Conservation (phyloP, 2,329 filamentous ascomycete species). For the Stromatinia cepivora region DNA sequence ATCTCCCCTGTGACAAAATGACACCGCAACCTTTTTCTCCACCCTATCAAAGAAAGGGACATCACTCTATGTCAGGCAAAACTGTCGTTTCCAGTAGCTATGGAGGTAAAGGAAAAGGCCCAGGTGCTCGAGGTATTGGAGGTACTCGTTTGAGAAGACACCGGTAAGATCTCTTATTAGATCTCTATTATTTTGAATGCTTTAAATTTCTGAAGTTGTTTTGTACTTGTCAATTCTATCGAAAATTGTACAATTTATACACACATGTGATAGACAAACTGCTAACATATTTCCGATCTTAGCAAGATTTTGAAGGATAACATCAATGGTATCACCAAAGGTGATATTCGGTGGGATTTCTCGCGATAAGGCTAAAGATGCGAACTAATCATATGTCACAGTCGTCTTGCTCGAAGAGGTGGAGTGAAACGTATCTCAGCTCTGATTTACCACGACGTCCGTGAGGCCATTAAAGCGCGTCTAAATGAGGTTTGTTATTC, state of each 20-base stretch:
- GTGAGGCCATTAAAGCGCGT: slow-evolving; percentile 51
- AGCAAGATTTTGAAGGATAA: slow-evolving; percentile 53
- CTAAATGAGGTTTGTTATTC: slow-evolving; percentile 48
- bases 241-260: background rate
- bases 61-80: slow-evolving; percentile 9
- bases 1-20: background rate
- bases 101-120: slow-evolving; percentile 28
- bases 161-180: slow-evolving; percentile 9
- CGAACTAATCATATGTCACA: slow-evolving; percentile 8
- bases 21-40: background rate
- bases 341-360: slow-evolving; percentile 51
- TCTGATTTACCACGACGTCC: slow-evolving; percentile 61
- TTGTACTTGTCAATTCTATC: background rate
- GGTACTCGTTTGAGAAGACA: slow-evolving; percentile 24
- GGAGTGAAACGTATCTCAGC: slow-evolving; percentile 73
- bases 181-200: background rate
- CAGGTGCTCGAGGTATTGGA: slow-evolving; percentile 23
- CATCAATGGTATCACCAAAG: slow-evolving; percentile 55
- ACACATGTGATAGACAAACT: background rate
- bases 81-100: background rate
- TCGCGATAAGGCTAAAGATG: background rate
- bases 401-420: slow-evolving; percentile 71
- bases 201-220: background rate
- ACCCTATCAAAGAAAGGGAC: background rate
- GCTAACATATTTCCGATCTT: slow-evolving; percentile 13